Conservation (phyloP, 2,329 filamentous ascomycete genomes). For the Stagonosporopsis rhizophila region DNA sequence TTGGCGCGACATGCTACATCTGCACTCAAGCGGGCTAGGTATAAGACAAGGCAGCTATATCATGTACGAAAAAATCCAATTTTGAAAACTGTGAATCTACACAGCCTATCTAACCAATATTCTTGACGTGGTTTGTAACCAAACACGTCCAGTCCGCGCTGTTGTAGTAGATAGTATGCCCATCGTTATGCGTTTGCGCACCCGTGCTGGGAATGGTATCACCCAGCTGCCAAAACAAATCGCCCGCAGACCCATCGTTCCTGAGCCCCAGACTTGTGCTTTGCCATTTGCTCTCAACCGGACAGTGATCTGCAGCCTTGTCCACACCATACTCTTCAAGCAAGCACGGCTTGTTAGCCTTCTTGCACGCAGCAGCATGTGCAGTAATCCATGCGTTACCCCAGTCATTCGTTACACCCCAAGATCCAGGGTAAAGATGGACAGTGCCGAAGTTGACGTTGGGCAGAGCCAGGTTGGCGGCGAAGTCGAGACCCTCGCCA, state of each 20-base stretch:
- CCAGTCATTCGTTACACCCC: slow-evolving; percentile 61
- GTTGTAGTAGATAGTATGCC: slow-evolving; percentile 64
- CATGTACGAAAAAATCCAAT: too few species aligned
- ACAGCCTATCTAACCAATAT: slow-evolving; percentile 11
- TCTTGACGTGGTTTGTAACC: slow-evolving; percentile 29
- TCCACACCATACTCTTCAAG: slow-evolving; percentile 64
- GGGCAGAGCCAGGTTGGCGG: slow-evolving; percentile 56
- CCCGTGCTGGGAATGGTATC: slow-evolving; percentile 59
- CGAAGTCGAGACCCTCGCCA: slow-evolving; percentile 62
- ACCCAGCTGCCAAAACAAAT: slow-evolving; percentile 63
- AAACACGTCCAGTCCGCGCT: slow-evolving; percentile 28
- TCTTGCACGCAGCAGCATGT: slow-evolving; percentile 55
- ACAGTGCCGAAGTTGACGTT: slow-evolving; percentile 63
- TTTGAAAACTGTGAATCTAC: too few species aligned
- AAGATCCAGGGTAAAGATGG: slow-evolving; percentile 64
- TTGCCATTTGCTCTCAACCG: slow-evolving; percentile 59
- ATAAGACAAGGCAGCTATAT: too few species aligned
- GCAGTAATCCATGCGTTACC: slow-evolving; percentile 62
- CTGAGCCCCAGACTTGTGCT: slow-evolving; percentile 56
- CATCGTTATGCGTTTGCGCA: slow-evolving; percentile 60
- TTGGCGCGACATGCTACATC: too few species aligned
- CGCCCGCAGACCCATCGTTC: slow-evolving; percentile 54
- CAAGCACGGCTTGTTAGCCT: slow-evolving; percentile 60
- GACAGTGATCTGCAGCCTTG: slow-evolving; percentile 56
- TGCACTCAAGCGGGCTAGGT: too few species aligned